Percentiles rank a stretch among this genome's conserved stretches.
Conservation (phyloP, 2,329 filamentous ascomycete genomes). For the Rhynchosporium secalis region DNA sequence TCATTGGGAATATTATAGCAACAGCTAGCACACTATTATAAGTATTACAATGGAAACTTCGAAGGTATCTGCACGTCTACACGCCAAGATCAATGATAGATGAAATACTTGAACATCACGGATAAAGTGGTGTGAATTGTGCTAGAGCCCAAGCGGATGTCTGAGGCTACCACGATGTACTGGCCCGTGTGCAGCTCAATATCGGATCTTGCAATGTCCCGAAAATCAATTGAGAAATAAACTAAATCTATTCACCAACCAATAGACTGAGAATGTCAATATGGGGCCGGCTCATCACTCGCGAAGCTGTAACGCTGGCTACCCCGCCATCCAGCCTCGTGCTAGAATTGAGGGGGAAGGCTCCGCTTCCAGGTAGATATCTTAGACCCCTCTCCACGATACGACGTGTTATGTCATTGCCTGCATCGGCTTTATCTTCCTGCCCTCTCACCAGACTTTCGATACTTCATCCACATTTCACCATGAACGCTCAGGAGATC, state of each 20-base stretch:
- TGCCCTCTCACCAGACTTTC: conserved; percentile 29
- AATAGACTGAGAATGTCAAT: conserved; percentile 19
- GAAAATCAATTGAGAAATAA: not conserved
- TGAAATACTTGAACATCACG: not conserved
- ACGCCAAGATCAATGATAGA: not conserved
- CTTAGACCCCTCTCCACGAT: conserved; percentile 8
- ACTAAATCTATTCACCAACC: not conserved
- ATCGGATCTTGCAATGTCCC: not conserved
- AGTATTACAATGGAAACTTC: no score
- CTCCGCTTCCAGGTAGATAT: conserved; percentile 13
- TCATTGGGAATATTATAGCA: no score
- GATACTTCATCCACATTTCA: conserved; percentile 31
- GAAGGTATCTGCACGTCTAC: no score
- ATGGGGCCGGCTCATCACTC: conserved; percentile 13
- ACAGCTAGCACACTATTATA: no score
- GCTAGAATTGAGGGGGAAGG: conserved; percentile 11
- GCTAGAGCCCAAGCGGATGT: conserved; percentile 1
- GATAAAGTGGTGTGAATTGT: not conserved
- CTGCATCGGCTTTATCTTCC: not conserved
- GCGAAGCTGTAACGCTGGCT: conserved; percentile 7
- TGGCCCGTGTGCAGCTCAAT: not conserved
- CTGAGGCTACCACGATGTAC: not conserved
- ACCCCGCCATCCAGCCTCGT: conserved; percentile 25
- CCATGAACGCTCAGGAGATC: conserved; percentile 60
- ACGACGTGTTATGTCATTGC: conserved; percentile 26